Percentiles rank a stretch among this genome's conserved stretches.
phyloP scores from a whole-genome alignment of 2,329 filamentous ascomycete genomes.

The Neoascochyta sp. region DNA sequence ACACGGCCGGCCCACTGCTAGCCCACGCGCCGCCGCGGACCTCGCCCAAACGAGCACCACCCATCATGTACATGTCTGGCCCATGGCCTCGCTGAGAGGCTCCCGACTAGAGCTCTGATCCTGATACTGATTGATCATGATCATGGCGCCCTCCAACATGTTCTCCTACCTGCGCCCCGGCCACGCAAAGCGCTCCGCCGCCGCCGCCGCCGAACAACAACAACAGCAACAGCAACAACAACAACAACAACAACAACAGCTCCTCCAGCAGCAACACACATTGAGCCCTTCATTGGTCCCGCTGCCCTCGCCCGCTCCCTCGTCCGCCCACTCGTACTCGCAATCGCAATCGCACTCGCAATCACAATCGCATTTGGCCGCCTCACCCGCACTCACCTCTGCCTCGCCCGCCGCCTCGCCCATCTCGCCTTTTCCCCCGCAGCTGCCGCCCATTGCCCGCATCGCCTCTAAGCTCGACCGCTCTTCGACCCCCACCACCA shows the following conservation, averaged over 20 bases:
- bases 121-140: slow-evolving; percentile 6
- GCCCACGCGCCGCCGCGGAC: no score
- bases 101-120: slow-evolving; percentile 3
- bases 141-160: slow-evolving; percentile 41
- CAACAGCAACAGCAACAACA: no score
- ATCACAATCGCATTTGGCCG: no score
- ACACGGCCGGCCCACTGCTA: no score
- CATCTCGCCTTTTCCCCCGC: slow-evolving; percentile 38
- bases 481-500: slow-evolving; percentile 9
- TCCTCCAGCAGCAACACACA: slow-evolving; percentile 34
- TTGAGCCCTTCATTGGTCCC: slow-evolving; percentile 22
- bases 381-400: no score
- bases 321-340: slow-evolving; percentile 28
- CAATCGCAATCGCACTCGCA: no score
- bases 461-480: slow-evolving; percentile 34
- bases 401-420: slow-evolving; percentile 34
- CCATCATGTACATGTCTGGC: no score
- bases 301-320: slow-evolving; percentile 27
- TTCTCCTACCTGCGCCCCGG: slow-evolving; percentile 40
- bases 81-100: slow-evolving; percentile 38
- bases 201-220: slow-evolving; percentile 30
- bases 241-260: no score
- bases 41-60: no score
- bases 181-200: slow-evolving; percentile 39
- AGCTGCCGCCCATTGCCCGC: slow-evolving; percentile 40